phyloP scores from a whole-genome alignment of 306 rosid species.

The Adenanthera pavonina region DNA sequence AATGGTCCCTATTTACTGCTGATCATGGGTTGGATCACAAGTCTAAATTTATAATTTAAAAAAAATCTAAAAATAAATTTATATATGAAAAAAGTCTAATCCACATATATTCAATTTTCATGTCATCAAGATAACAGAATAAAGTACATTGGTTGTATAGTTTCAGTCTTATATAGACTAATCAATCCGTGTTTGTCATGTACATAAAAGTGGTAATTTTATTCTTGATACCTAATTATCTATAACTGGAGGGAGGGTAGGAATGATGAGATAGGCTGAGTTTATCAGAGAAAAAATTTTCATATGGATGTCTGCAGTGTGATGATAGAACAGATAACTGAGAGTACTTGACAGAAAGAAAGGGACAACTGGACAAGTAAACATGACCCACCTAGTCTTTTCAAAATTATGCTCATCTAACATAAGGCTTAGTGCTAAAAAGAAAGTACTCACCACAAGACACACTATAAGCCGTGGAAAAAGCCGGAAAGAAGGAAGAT shows the following conservation, averaged over 20 bases:
- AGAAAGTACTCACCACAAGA: slow-evolving; percentile 27
- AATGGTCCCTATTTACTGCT: slow-evolving; percentile 6
- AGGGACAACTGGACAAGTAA: slow-evolving; percentile 30
- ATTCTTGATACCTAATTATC: not conserved
- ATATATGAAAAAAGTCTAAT: not conserved
- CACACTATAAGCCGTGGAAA: not conserved
- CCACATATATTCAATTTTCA: not conserved
- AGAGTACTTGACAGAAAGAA: slow-evolving; percentile 26
- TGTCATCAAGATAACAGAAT: not conserved
- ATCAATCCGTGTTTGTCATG: not conserved
- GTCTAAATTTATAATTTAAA: not conserved
- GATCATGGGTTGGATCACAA: not conserved
- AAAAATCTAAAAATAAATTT: not conserved
- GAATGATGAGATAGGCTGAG: not conserved
- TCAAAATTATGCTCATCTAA: slow-evolving; percentile 27
- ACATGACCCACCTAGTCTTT: slow-evolving; percentile 29
- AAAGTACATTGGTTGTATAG: not conserved
- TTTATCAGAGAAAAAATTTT: no score
- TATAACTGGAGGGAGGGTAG: not conserved
- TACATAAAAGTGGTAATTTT: not conserved
- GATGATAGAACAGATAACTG: slow-evolving; percentile 30
- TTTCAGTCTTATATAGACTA: slow-evolving; percentile 8
- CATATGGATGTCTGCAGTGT: slow-evolving; percentile 27
- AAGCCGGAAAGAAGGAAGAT: slow-evolving; percentile 23
- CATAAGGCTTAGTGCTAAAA: slow-evolving; percentile 11